Evolutionary conservation across 306 rosid genomes (phyloP), one percentile per base, ranked within the genome.

Genomic region (Crotalaria pallida): DNA sequence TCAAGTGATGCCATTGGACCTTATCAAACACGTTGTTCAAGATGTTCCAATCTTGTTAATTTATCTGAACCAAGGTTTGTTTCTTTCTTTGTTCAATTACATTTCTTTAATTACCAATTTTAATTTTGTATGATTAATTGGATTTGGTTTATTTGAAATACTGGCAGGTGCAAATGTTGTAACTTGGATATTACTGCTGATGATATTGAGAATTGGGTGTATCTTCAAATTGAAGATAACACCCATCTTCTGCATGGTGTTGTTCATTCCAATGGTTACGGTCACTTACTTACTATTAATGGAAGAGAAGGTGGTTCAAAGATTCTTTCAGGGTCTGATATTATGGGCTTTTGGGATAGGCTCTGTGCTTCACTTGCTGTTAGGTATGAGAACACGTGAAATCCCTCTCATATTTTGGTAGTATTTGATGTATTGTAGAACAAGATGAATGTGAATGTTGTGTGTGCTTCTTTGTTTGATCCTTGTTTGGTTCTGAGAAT

Each of bases 261-360:
- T 40, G 76, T 88, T n/a, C 95, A 88, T 62, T 57, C 89, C 58
- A 88, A 88, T 67, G 95, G 95, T 21, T 86, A 82, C 60, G 91
- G 84, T 24, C 95, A 88, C 13, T 68, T 88, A 45, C 89, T 86
- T 36, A 86, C 87, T 1, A 83, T 88, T 3, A 86, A 82, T 57
- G 95, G 89, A 36, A 82, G 75, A 50, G 86, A 86, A 71, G 95
- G 95, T 15, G 91, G 95, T 48, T 86, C 91, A 0, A 53, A 18
- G 58, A 24, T 82, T 49, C 89, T 88, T 13, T 78, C 86, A 1
- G 91, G 91, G 2, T 74, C 58, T 33, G 77, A 86, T 62, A 80
- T 88, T 15, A 78, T 88, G 89, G 82, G 81, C 50, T 86, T 88
- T 61, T 88, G 91, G 95, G 89, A 86, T 62, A 80, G 89, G 82